These are phyloP conservation scores for Ambrosia hybrid DNA, from an alignment of 140 eudicot genomes.

Conservation along the genomic window DNA sequence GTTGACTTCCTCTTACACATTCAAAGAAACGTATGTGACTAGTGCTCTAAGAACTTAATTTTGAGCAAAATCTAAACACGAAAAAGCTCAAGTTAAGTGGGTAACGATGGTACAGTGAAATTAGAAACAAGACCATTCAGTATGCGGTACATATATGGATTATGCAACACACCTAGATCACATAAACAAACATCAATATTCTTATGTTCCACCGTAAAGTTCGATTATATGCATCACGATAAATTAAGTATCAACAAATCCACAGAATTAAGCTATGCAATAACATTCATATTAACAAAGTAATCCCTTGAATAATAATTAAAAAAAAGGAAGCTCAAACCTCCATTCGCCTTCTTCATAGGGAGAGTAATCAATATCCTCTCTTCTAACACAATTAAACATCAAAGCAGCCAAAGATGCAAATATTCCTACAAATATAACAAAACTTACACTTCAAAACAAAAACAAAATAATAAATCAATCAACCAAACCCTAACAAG, in stretches of 20 bases:
- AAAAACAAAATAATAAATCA: background rate
- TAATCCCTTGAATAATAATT: background rate
- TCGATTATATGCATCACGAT: background rate
- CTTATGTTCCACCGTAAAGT: background rate
- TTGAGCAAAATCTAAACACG: background rate
- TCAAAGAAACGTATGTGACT: no score
- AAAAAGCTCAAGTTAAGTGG: no score
- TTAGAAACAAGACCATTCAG: no score
- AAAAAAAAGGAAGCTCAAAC: conserved; percentile 28
- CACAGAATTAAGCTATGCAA: no score
- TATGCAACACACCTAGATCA: background rate
- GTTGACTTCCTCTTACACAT: background rate
- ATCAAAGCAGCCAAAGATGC: conserved; percentile 90
- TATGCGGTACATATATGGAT: background rate
- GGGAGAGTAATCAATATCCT: conserved; percentile 85
- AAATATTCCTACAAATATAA: conserved; percentile 52
- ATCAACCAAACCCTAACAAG: conserved; percentile 23
- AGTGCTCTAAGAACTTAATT: background rate
- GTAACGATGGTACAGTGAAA: no score
- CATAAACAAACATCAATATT: background rate
- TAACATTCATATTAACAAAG: background rate
- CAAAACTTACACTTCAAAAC: background rate
- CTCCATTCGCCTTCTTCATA: conserved; percentile 92
- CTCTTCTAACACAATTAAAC: conserved; percentile 81
- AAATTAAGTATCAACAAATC: background rate